Evolutionary conservation across 1,284 basidiomycete species (phyloP), one percentile per base, ranked within the genome.

Genomic region (Thelephora terrestris): DNA sequence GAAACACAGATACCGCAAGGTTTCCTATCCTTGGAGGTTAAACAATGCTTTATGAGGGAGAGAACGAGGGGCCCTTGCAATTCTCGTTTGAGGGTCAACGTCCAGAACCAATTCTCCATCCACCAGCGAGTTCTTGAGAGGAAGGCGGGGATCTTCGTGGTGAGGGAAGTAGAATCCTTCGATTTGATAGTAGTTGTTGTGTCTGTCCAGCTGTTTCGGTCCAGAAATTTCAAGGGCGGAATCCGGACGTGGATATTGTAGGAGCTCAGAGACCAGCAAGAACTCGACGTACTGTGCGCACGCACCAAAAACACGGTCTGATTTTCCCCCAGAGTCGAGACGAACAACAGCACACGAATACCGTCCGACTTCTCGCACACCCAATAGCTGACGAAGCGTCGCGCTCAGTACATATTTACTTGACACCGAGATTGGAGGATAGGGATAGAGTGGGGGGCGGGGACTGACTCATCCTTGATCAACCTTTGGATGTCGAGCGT

Each of bases 331-430:
- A 72, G 66, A 52, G 91, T 86, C 37, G 85, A 76, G 45, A 99
- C 76, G 51, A 96, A 73, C 43, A 98, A 78, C 39, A 99, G 73
- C 27, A 99, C 91, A 38, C 96, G 81, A 47, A 98, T 69, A 2
- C 96, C 96, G 62, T 99, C 96, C n/a, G 93, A 96, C 71, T 99
- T 99, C 70, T 99, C 96, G 69, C 93, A 97, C 25, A 99, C 95
- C 95, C 95, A 99, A 64, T 89, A 99, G 64, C 92, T 96, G 58
- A 34, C 32, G 44, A 39, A 32, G 53, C 47, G 37, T 40, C 16
- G 35, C 20, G 46, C 44, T 21, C 38, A 29, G 20, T 14, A 42
- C 20, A 25, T 10, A 21, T 18, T n/a, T 21, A 3, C 21, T 20
- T 49, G 10, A 47, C 46, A 34, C 47, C 32, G 39, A 46, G 47